A percentile compares a stretch with the other conserved stretches of the same genome.
phyloP scores from a whole-genome alignment of 371 early-diverging fungal species.

The Capillidium heterosporum region DNA sequence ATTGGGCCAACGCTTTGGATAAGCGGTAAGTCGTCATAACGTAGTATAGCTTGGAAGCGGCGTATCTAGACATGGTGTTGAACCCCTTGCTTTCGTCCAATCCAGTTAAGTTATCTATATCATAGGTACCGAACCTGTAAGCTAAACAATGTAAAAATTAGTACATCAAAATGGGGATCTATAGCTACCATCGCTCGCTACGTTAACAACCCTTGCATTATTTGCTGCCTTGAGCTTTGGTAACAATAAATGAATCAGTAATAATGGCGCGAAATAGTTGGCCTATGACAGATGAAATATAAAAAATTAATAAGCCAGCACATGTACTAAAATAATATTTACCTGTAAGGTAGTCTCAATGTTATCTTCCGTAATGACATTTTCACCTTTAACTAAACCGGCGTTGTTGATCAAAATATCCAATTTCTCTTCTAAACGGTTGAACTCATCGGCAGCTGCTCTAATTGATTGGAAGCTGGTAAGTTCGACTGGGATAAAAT shows the following conservation, averaged over 20 bases:
- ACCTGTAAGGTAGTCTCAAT: not conserved
- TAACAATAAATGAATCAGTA: slow-evolving; percentile 4
- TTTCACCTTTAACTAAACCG: not conserved
- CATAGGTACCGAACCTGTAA: not conserved
- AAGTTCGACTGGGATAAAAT: slow-evolving; percentile 12
- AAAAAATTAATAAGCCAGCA: not conserved
- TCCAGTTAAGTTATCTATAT: slow-evolving; percentile 9
- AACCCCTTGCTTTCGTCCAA: slow-evolving; percentile 14
- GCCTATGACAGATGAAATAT: too few species aligned
- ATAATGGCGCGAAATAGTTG: not conserved
- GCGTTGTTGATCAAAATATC: too few species aligned
- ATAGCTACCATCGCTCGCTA: not conserved
- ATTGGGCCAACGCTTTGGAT: slow-evolving; percentile 18
- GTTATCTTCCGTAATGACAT: not conserved
- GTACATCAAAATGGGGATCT: not conserved
- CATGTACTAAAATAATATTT: not conserved
- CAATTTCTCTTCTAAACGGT: slow-evolving; percentile 4
- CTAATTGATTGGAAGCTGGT: slow-evolving; percentile 9
- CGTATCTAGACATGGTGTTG: slow-evolving; percentile 12
- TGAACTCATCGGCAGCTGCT: slow-evolving; percentile 11
- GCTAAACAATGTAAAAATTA: too few species aligned
- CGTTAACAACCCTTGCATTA: not conserved
- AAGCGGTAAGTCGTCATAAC: slow-evolving; percentile 32
- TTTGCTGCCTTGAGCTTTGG: not conserved
- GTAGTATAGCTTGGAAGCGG: slow-evolving; percentile 34